Evolutionary conservation across 345 rosid species (phyloP).

Genomic region (Melaleuca quinquenervia): DNA sequence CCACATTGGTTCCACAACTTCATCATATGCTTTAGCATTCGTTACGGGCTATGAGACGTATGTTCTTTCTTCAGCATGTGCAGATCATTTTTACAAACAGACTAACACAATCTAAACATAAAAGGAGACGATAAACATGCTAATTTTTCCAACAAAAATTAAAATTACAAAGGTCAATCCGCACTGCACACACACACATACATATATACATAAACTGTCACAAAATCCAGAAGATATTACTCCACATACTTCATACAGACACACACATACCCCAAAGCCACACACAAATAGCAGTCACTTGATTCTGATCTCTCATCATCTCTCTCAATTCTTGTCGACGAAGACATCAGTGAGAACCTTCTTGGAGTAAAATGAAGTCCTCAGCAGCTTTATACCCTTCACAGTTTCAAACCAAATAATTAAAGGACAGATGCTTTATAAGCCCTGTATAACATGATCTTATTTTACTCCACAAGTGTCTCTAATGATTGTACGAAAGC

Average conservation of each 20-base stretch:
- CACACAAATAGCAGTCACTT: too few species aligned
- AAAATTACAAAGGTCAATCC: neutral
- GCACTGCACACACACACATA: neutral
- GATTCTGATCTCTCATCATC: neutral
- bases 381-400: constrained; percentile 5
- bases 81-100: neutral
- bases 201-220: neutral
- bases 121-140: neutral
- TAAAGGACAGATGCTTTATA: neutral
- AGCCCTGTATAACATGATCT: too few species aligned
- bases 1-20: too few species aligned
- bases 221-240: neutral
- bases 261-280: neutral
- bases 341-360: constrained; percentile 17
- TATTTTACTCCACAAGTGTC: too few species aligned
- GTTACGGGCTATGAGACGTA: neutral
- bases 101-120: neutral
- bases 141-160: neutral
- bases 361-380: constrained; percentile 9
- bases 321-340: neutral
- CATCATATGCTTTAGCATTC: too few species aligned
- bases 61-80: neutral
- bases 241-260: neutral
- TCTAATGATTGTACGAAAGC: neutral
- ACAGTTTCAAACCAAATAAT: neutral